Percentiles rank a stretch among this genome's conserved stretches.
Conservation (phyloP, 2,329 filamentous ascomycete genomes). For the Chalaropsis thielavioides region DNA sequence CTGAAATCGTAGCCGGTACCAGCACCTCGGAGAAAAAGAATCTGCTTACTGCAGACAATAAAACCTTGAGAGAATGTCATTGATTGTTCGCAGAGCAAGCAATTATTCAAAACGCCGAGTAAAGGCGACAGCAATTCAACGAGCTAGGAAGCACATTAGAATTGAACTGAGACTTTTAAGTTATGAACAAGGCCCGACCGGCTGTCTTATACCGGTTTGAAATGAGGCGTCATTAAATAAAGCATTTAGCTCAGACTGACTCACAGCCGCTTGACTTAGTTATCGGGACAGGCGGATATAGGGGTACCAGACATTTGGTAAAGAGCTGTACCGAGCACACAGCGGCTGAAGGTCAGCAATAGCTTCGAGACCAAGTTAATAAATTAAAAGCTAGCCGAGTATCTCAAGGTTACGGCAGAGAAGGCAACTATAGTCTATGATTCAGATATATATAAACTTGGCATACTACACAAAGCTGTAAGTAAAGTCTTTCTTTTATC, state of each 20-base stretch:
- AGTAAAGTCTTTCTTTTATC: background rate
- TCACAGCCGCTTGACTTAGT: background rate
- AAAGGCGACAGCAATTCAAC: too few species aligned
- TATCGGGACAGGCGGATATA: background rate
- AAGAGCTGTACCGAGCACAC: too few species aligned
- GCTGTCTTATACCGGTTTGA: too few species aligned
- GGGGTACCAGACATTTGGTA: too few species aligned
- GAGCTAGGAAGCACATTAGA: background rate
- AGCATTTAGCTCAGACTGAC: background rate
- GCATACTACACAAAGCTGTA: background rate
- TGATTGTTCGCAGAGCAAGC: background rate
- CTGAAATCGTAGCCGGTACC: background rate
- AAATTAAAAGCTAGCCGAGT: background rate
- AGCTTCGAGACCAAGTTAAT: too few species aligned
- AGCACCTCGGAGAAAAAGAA: too few species aligned
- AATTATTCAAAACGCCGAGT: background rate
- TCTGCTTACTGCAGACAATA: background rate
- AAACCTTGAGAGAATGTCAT: background rate
- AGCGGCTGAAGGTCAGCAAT: too few species aligned
- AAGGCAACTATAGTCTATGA: background rate
- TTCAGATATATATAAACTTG: background rate
- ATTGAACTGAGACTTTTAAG: background rate
- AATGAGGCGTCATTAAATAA: too few species aligned
- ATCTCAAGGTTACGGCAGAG: background rate
- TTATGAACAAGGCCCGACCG: background rate